Conservation (phyloP, 176 grass and related monocot species). For the Raddia distichophylla region DNA sequence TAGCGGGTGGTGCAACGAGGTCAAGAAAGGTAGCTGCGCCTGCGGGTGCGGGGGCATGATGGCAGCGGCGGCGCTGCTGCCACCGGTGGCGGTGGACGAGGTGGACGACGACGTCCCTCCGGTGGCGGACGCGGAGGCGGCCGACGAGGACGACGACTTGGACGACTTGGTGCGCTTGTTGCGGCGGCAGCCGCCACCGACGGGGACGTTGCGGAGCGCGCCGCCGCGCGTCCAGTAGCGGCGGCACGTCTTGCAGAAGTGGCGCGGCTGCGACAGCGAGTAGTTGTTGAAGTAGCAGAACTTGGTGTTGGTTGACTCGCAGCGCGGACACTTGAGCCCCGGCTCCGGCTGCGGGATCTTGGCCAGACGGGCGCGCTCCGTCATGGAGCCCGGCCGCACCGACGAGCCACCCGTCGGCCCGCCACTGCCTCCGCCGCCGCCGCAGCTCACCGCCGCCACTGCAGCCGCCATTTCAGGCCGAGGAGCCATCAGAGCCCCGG, state of each 20-base stretch:
- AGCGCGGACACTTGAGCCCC: slow-evolving; percentile 92
- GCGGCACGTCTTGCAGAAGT: slow-evolving; percentile 99
- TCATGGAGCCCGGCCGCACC: slow-evolving; percentile 62
- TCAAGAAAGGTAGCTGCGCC: slow-evolving; percentile 61
- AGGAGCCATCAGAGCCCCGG: slow-evolving; percentile 44
- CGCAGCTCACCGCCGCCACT: not conserved
- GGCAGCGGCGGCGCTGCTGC: slow-evolving; percentile 1
- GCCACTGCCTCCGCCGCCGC: not conserved
- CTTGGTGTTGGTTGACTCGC: slow-evolving; percentile 95
- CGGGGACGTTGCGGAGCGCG: slow-evolving; percentile 80
- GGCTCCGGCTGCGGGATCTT: slow-evolving; percentile 81
- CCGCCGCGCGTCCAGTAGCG: slow-evolving; percentile 95
- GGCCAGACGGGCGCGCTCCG: slow-evolving; percentile 64
- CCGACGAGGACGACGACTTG: slow-evolving; percentile 54
- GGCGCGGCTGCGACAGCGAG: slow-evolving; percentile 93
- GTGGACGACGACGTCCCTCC: slow-evolving; percentile 57
- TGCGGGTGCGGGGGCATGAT: slow-evolving; percentile 47
- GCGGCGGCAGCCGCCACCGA: slow-evolving; percentile 86
- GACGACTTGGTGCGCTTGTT: slow-evolving; percentile 91
- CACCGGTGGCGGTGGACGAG: slow-evolving; percentile 41
- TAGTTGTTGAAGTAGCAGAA: slow-evolving; percentile 99
- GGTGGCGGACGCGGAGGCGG: slow-evolving; percentile 41
- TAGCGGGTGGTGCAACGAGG: slow-evolving; percentile 65
- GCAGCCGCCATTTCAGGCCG: slow-evolving; percentile 48
- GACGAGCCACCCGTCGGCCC: slow-evolving; percentile 21